Percentiles rank a stretch among this genome's conserved stretches.
phyloP scores from a whole-genome alignment of 2,329 filamentous ascomycete genomes.

The Diaporthe nobilis region DNA sequence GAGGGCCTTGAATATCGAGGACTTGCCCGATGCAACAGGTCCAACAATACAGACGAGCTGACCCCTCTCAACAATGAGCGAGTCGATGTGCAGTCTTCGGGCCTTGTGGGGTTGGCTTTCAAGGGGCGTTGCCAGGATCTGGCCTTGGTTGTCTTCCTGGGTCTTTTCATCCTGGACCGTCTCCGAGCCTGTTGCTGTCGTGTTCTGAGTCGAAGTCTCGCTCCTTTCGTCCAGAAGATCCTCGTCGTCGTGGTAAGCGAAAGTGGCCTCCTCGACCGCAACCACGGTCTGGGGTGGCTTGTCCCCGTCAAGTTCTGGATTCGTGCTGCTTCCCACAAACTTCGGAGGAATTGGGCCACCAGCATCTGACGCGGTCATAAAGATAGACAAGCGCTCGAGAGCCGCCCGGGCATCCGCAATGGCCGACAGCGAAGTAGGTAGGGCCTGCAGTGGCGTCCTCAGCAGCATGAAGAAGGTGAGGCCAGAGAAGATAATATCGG shows the following conservation, averaged over 20 bases:
- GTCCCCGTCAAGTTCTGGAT: not conserved
- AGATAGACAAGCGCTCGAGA: conserved; percentile 44
- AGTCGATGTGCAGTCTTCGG: conserved; percentile 34
- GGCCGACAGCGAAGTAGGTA: conserved; percentile 45
- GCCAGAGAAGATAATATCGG: conserved; percentile 43
- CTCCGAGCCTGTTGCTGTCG: conserved; percentile 5
- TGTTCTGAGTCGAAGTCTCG: conserved; percentile 31
- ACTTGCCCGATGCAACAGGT: conserved; percentile 46
- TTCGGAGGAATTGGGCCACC: not conserved
- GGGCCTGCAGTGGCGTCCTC: conserved; percentile 44
- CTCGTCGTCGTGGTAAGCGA: conserved; percentile 44
- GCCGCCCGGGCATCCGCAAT: conserved; percentile 46
- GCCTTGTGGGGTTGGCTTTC: conserved; percentile 4
- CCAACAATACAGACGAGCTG: conserved; percentile 44
- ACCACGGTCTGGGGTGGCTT: conserved; percentile 35
- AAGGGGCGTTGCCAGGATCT: not conserved
- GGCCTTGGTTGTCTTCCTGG: not conserved
- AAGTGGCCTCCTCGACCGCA: conserved; percentile 41
- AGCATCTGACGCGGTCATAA: conserved; percentile 43
- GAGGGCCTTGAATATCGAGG: conserved; percentile 45
- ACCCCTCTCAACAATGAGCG: conserved; percentile 34
- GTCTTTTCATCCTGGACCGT: conserved; percentile 16
- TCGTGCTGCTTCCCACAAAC: conserved; percentile 9
- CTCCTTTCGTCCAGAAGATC: conserved; percentile 26
- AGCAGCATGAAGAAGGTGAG: conserved; percentile 47